phyloP scores from a whole-genome alignment of 225 moss, liverwort and hornwort genomes.

The Bryum argenteum region DNA sequence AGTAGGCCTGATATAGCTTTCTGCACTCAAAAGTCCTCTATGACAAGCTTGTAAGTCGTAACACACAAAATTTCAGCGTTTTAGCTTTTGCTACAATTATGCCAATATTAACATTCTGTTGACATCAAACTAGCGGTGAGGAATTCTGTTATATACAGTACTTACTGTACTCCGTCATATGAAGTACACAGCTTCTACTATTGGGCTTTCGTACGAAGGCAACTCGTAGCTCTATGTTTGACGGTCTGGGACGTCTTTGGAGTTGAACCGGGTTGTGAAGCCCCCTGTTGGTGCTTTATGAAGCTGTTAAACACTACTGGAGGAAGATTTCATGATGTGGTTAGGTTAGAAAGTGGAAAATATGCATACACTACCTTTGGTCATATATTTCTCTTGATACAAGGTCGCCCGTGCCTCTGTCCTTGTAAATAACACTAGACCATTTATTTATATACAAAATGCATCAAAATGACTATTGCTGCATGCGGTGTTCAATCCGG shows the following conservation, averaged over 20 bases:
- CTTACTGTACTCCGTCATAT: not conserved
- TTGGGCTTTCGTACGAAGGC: not conserved
- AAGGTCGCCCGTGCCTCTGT: too few relatives aligned
- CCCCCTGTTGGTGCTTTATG: too few relatives aligned
- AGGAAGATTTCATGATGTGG: too few relatives aligned
- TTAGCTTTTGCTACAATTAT: not conserved
- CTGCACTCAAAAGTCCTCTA: not conserved
- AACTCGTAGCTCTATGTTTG: not conserved
- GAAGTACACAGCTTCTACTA: not conserved
- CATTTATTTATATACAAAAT: too few relatives aligned
- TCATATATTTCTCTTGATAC: too few relatives aligned
- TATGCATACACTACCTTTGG: not conserved
- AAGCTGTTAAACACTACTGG: too few relatives aligned
- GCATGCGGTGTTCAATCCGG: too few relatives aligned
- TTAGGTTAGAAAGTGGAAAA: not conserved
- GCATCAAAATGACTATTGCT: too few relatives aligned
- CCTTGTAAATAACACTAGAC: too few relatives aligned
- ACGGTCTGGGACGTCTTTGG: not conserved
- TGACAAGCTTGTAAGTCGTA: slow-evolving; percentile 9
- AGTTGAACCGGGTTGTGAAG: not conserved
- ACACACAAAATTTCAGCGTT: not conserved
- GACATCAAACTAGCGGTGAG: not conserved
- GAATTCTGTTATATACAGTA: not conserved
- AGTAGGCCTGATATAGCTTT: not conserved
- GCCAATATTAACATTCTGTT: not conserved